Percentiles rank a stretch among this genome's conserved stretches.
phyloP scores from a whole-genome alignment of 306 rosid species.

The Quercus parvula region DNA sequence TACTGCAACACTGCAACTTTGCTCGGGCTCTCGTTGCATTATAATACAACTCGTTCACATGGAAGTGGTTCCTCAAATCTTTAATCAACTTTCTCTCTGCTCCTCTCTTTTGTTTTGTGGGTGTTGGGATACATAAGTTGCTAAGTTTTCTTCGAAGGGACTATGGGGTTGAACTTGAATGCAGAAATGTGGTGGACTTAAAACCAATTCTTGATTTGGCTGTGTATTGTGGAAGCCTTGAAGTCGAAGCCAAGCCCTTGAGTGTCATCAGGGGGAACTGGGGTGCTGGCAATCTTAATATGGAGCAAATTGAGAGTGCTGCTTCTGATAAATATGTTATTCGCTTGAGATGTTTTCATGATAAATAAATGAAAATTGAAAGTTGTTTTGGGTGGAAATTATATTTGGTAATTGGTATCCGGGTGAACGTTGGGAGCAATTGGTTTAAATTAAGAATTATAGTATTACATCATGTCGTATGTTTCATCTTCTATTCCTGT shows the following conservation, averaged over 20 bases:
- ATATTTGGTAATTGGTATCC: no score
- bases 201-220: neutral
- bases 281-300: neutral
- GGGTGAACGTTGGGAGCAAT: neutral
- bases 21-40: neutral
- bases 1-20: neutral
- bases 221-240: neutral
- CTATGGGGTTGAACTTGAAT: neutral
- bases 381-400: no score
- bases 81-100: neutral
- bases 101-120: conserved; percentile 4
- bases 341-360: neutral
- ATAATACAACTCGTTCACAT: neutral
- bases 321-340: neutral
- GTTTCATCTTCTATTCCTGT: no score
- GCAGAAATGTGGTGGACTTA: neutral
- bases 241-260: neutral
- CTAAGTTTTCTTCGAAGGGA: neutral
- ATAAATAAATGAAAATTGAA: no score
- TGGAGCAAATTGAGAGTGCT: neutral
- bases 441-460: no score
- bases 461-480: no score
- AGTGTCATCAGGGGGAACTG: neutral
- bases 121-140: neutral
- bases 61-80: neutral